Base-by-base conservation (phyloP, 2,329 filamentous ascomycete genomes). In the Alternaria incomplexa region DNA sequence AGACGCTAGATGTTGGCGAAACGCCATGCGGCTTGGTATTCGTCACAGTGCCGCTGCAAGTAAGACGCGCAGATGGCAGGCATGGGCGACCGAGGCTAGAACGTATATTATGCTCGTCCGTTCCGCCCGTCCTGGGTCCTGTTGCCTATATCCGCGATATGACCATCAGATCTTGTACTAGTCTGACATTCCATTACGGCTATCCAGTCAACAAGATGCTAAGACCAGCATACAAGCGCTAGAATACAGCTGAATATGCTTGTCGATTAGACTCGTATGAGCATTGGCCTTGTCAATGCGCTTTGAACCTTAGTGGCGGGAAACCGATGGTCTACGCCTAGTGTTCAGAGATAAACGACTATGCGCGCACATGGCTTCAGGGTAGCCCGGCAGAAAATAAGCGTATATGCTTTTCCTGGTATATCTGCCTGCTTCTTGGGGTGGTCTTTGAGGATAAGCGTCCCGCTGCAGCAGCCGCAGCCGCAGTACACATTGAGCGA, bases 1-100 rank as follows among this genome's bases (percentile, higher is more conserved):
- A 15, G 28, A 20, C 50, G 22, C 40, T 22, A 7, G 40, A 47
- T 46, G 22, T 40, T 53, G 25, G 28, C 25, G 13, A 45, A 53
- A 17, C 32, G 56, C 25, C 36, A 45, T 36, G 25, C 43, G 36
- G 47, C 47, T 53, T 54, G 17, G 48, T 17, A 53, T 53, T 32
- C 47, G 47, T 53, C 48, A 53, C 56, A 20, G 40, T 25, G 12
- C 47, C 48, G 56, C 56, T 58, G 48, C 48, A 53, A 45, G 56
- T 53, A 53, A 58, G 56, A 58, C 48, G 47, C 28, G 26, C 56
- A 58, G 48, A 23, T 26, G 32, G 40, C 40, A 28, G 30, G 47
- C 47, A 20, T 26, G 22, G 56, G 50, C 23, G 47, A 28, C 9
- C 25, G 26, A 46, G 48, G 50, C 56, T 46, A 53, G 30, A 30